phyloP scores from a whole-genome alignment of 148 eudicot genomes.

The Linanthus parryae region DNA sequence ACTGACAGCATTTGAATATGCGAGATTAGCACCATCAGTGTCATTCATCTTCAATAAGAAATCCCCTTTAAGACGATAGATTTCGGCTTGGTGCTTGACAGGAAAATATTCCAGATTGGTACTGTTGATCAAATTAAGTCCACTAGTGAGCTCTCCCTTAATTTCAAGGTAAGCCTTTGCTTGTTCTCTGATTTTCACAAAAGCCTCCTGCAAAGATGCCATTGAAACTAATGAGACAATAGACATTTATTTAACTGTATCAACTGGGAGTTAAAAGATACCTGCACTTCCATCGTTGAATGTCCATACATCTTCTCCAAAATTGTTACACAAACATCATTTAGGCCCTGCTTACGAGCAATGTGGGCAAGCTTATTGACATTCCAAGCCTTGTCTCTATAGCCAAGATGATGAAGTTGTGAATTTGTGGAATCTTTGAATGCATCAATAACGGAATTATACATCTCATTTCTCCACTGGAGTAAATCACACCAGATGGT shows the following conservation, averaged over 20 bases:
- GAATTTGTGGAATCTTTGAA: constrained; percentile 83
- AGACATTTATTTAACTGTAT: too few species aligned
- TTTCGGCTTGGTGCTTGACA: constrained; percentile 89
- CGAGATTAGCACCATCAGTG: constrained; percentile 90
- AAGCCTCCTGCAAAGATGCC: constrained; percentile 69
- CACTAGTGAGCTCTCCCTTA: constrained; percentile 89
- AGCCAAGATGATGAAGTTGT: constrained; percentile 95
- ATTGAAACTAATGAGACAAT: background rate
- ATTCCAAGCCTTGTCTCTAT: constrained; percentile 99
- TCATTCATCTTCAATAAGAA: constrained; percentile 81
- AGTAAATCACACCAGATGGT: constrained; percentile 97
- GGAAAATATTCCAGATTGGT: constrained; percentile 97
- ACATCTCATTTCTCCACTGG: constrained; percentile 99
- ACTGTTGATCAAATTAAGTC: constrained; percentile 80
- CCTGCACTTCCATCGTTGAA: constrained; percentile 99
- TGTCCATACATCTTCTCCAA: constrained; percentile 98
- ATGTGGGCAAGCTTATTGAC: constrained; percentile 96
- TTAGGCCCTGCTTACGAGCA: constrained; percentile 84
- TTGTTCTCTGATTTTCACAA: constrained; percentile 91
- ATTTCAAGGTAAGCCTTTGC: constrained; percentile 95
- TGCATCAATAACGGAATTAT: constrained; percentile 88
- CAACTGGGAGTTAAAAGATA: too few species aligned
- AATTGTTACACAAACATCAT: constrained; percentile 91
- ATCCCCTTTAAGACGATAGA: constrained; percentile 82
- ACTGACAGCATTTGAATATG: constrained; percentile 84